Conservation (phyloP, 2,329 filamentous ascomycete species). For the Aureobasidium sp. region DNA sequence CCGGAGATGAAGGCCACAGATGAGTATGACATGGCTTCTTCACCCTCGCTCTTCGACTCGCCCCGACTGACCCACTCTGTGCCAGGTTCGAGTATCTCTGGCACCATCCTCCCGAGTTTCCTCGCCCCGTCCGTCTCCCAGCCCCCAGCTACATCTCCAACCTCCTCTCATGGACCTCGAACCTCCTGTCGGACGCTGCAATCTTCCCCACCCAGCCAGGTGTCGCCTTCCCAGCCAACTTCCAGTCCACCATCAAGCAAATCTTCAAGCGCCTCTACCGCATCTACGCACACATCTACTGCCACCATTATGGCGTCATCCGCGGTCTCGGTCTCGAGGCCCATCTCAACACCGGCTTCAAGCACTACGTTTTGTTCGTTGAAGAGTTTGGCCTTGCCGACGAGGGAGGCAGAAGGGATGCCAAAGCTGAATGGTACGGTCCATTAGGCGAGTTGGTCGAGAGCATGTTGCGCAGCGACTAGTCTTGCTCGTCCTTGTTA, state of each 20-base stretch:
- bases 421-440: conserved; percentile 76
- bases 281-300: conserved; percentile 96
- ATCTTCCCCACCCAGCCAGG: conserved; percentile 71
- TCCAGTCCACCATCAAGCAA: conserved; percentile 87
- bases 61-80: not conserved
- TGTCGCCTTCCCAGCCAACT: conserved; percentile 86
- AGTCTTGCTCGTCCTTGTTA: conserved; percentile 18
- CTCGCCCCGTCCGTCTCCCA: conserved; percentile 94
- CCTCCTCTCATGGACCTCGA: conserved; percentile 93
- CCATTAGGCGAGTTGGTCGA: conserved; percentile 92
- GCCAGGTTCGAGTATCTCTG: conserved; percentile 92
- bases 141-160: conserved; percentile 97
- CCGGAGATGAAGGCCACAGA: conserved; percentile 99
- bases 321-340: conserved; percentile 92
- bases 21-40: conserved; percentile 54
- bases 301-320: conserved; percentile 95
- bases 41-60: not conserved
- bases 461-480: conserved; percentile 94
- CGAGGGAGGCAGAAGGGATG: conserved; percentile 45
- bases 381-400: conserved; percentile 90
- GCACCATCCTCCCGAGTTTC: conserved; percentile 93
- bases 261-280: conserved; percentile 99
- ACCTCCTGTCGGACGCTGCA: conserved; percentile 89
- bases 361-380: conserved; percentile 98
- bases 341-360: conserved; percentile 98